Base-by-base conservation (phyloP, 1,139 yeast genomes). In the Hyphopichia pseudoburtonii region DNA sequence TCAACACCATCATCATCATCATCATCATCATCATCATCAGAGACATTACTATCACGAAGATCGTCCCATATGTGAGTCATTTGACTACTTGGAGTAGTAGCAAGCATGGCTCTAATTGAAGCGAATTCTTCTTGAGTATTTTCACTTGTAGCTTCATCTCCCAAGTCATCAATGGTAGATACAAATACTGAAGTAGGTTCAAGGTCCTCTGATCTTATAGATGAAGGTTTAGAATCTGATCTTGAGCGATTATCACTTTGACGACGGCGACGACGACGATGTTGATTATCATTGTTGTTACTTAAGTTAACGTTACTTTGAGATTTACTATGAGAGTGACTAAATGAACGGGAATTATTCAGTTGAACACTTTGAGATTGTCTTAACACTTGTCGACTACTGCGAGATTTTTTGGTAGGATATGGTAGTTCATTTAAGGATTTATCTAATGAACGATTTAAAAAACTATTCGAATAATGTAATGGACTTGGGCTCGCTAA, bases 81-180 rank as follows among this genome's bases (percentile, higher is more conserved):
- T n/a, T 14, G 11, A 21, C 8, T 30, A 17, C 22, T 17, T 4
- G 8, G 7, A 4, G 31, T 22, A 15, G 31, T 28, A 12, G n/a
- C 14, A 5, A n/a, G 6, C 34, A 21, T 33, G 18, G 17, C 30
- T 33, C 29, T 5, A 6, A 27, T 27, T 4, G 29, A 27, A 17
- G 29, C 29, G 17, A 15, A 27, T 10, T 17, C 23, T 10, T 30
- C 32, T 6, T 10, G 14, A 25, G 28, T 25, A 5, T 5, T 5
- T 7, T 8, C 7, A 16, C 16, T 16, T n/a, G 34, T 30, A n/a
- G n/a, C n/a, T 1, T 44, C 35, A 6, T 39, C 35, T 11, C 52
- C 60, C 37, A 64, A 50, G 39, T 62, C 69, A 38, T 66, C 72
- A 10, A 65, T 60, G 18, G 66, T 57, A 11, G 62, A 55, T 2